Conservation (phyloP, 2,329 filamentous ascomycete genomes). For the Zymoseptoria tritici region DNA sequence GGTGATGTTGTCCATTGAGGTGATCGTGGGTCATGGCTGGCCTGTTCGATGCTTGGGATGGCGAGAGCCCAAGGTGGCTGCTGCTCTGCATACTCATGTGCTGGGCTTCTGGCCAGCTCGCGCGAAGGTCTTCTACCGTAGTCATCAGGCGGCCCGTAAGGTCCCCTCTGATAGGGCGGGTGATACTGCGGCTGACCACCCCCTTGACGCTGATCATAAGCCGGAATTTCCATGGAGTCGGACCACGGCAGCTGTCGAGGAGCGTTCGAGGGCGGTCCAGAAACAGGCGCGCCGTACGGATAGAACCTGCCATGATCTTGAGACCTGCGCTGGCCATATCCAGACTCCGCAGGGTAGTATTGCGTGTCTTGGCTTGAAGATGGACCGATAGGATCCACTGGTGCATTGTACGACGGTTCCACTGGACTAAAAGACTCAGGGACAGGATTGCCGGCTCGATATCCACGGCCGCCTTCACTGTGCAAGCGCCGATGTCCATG, state of each 20-base stretch:
- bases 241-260: background rate
- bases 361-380: conserved; percentile 5
- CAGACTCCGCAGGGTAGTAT: background rate
- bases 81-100: conserved; percentile 22
- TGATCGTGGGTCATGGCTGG: background rate
- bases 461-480: conserved; percentile 10
- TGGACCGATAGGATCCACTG: conserved; percentile 16
- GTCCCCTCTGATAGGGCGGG: background rate
- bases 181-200: conserved; percentile 7
- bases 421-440: conserved; percentile 22
- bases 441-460: conserved; percentile 10
- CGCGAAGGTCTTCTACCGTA: background rate
- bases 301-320: background rate
- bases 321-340: background rate
- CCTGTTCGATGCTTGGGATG: conserved; percentile 10
- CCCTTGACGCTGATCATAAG: background rate
- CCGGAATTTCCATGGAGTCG: background rate
- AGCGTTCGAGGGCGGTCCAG: background rate
- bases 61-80: conserved; percentile 24
- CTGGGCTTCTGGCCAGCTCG: conserved; percentile 19
- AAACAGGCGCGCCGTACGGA: background rate
- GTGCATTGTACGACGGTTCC: conserved; percentile 14
- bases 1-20: background rate
- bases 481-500: conserved; percentile 17
- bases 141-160: background rate